These are phyloP conservation scores for Termitomyces sp. DNA, from an alignment of 768 basidiomycete species.

Conservation along the genomic window DNA sequence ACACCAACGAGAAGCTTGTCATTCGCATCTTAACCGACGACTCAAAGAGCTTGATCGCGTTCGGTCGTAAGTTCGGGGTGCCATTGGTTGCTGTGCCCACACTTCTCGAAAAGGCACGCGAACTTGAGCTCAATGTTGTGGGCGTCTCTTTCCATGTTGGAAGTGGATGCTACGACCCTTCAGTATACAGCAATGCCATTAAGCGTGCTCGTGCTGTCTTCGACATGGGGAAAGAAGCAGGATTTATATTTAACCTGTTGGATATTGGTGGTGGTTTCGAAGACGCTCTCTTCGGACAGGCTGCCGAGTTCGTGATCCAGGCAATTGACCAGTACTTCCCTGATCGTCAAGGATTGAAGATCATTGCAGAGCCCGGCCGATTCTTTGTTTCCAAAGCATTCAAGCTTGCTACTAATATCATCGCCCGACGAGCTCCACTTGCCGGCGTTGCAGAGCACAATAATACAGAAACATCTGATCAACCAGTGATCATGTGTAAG, in stretches of 20 bases:
- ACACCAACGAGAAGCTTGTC: conserved; percentile 81
- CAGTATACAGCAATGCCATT: conserved; percentile 86
- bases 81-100: conserved; percentile 73
- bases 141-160: conserved; percentile 99
- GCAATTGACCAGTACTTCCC: conserved; percentile 85
- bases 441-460: conserved; percentile 21
- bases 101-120: conserved; percentile 73
- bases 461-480: conserved; percentile 27
- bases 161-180: conserved; percentile 93
- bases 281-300: conserved; percentile 75
- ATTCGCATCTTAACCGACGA: conserved; percentile 96
- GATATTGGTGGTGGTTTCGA: conserved; percentile 98
- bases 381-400: conserved; percentile 93
- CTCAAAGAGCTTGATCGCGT: conserved; percentile 86
- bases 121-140: conserved; percentile 77
- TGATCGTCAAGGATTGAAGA: conserved; percentile 54
- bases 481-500: conserved; percentile 83
- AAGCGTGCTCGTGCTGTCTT: conserved; percentile 80
- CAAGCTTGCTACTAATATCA: conserved; percentile 87
- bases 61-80: conserved; percentile 95
- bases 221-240: conserved; percentile 76
- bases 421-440: conserved; percentile 73
- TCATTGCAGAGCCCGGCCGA: conserved; percentile 97
- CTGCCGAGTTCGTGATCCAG: conserved; percentile 60
- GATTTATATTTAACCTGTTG: conserved; percentile 77